Evolutionary conservation across 352 stramenopile genomes (phyloP).

Genomic region (Globisporangium barbulae): DNA sequence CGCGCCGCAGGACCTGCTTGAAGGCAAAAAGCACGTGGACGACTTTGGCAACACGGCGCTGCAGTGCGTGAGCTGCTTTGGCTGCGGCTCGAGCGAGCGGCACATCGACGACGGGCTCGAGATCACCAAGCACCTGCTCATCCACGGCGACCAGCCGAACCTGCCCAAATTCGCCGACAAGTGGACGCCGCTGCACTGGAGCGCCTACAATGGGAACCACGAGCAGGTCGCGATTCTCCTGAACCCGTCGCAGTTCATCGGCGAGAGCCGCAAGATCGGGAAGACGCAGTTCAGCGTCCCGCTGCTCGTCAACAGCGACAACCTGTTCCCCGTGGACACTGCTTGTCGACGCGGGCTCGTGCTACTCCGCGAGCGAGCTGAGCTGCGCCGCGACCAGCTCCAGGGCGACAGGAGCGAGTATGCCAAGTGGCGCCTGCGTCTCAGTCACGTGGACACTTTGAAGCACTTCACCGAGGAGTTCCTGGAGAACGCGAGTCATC

Average conservation of each 20-base stretch:
- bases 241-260: conserved; percentile 25
- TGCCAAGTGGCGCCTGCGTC: conserved; percentile 46
- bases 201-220: conserved; percentile 73
- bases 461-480: conserved; percentile 55
- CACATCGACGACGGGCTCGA: conserved; percentile 66
- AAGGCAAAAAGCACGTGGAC: conserved; percentile 49
- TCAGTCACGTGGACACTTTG: conserved; percentile 57
- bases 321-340: conserved; percentile 63
- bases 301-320: conserved; percentile 48
- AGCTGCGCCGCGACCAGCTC: conserved; percentile 16
- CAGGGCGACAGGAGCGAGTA: conserved; percentile 25
- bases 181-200: conserved; percentile 76
- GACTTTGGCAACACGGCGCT: conserved; percentile 79
- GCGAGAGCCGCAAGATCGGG: conserved; percentile 10
- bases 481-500: conserved; percentile 30
- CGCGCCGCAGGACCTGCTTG: conserved; percentile 40
- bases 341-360: conserved; percentile 52
- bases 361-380: conserved; percentile 36
- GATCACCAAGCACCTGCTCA: conserved; percentile 56
- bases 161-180: conserved; percentile 60
- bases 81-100: conserved; percentile 49
- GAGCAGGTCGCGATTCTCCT: conserved; percentile 57
- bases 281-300: conserved; percentile 57
- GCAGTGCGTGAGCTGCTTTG: conserved; percentile 77
- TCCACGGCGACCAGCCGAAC: conserved; percentile 69